phyloP scores from a whole-genome alignment of 2,329 filamentous ascomycete species.

The Nothomitra cinnamomea region DNA sequence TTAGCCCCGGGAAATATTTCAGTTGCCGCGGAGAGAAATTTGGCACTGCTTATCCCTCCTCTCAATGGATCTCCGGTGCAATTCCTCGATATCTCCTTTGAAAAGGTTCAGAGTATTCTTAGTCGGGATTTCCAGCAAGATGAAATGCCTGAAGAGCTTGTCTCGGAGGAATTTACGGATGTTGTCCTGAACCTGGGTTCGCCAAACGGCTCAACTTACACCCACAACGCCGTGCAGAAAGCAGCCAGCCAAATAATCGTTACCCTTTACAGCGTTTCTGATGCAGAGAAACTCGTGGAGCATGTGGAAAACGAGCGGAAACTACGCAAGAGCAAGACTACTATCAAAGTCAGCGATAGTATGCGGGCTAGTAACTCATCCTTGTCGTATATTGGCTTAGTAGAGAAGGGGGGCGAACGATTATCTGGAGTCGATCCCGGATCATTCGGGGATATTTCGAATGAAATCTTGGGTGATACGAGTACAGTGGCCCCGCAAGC shows the following conservation, averaged over 20 bases:
- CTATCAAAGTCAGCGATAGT: background rate
- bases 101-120: background rate
- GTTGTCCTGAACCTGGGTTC: background rate
- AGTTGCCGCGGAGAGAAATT: background rate
- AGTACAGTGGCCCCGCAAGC: too few relatives aligned
- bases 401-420: too few relatives aligned
- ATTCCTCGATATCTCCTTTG: background rate
- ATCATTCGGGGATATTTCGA: too few relatives aligned
- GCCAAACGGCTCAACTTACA: background rate
- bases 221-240: background rate
- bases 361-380: background rate
- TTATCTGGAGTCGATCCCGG: too few relatives aligned
- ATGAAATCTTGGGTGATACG: too few relatives aligned
- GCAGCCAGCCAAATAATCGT: background rate
- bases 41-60: background rate
- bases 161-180: background rate
- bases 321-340: background rate
- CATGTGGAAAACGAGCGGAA: background rate
- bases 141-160: background rate
- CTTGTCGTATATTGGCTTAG: background rate
- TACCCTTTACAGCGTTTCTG: background rate
- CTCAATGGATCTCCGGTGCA: background rate
- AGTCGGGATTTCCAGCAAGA: background rate
- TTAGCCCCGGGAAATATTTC: background rate
- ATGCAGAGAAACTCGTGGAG: background rate